Base-by-base conservation (phyloP, 148 eudicot genomes). In the Arctostaphylos glauca region DNA sequence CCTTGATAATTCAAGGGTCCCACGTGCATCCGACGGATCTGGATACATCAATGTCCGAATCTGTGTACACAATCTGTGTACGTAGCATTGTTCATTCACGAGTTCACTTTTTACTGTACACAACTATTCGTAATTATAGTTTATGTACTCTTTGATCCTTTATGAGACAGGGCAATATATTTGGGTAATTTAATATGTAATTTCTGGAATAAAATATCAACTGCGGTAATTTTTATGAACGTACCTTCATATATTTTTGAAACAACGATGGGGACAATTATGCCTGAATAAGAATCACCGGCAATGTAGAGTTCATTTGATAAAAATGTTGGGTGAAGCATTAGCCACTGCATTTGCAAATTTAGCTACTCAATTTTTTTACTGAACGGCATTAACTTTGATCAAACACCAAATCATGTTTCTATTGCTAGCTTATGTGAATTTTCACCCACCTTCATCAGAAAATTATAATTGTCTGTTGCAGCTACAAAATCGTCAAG, bases 231-330 rank as follows among this genome's bases (percentile, higher is more conserved):
- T 58, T 64, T 66, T 66, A 44, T 25, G 25, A 66, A 9, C 12
- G 7, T 72, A 81, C 83, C 83, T 72, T 56, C 54, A 46, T 55
- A 73, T 54, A 81, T 72, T 49, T 74, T 76, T 19, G 73, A n/a
- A 2, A 75, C 77, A 19, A 81, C 23, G n/a, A 72, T 73, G 0
- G 78, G 83, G 44, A 56, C 67, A 44, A 73, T 21, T 5, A 74
- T 43, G 38, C 83, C 83, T 0, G 83, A 56, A 73, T 81, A 81
- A 9, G 83, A 81, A 12, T 72, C 77, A 21, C 83, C 83, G 15
- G 50, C 41, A 3, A 81, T 43, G 48, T 81, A 81, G 9, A 81
- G 18, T 5, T 54, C 46, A 58, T 81, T 81, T 46, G 50, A 54
- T 12, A 56, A 18, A 46, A 81, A 81, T 18, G 46, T 21, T 13